Conservation (phyloP, 805 yeast genomes). For the Schwanniomyces occidentalis region DNA sequence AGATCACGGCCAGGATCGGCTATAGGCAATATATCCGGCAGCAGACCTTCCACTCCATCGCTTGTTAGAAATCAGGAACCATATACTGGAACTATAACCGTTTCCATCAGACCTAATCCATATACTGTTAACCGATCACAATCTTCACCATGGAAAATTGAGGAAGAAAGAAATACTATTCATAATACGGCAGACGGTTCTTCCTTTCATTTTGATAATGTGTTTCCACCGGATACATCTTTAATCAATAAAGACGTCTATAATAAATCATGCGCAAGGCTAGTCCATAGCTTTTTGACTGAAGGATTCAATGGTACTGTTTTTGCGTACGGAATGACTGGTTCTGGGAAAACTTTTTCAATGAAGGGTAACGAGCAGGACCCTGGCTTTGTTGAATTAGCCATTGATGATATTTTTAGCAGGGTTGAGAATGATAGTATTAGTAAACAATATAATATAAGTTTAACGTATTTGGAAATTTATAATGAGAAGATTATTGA, state of each 20-base stretch:
- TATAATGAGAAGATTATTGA: conserved; percentile 88
- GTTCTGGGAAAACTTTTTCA: conserved; percentile 86
- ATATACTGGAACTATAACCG: conserved; percentile 73
- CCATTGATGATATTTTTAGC: conserved; percentile 60
- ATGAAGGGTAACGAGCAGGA: conserved; percentile 71
- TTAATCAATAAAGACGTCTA: conserved; percentile 62
- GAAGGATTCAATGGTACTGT: conserved; percentile 86
- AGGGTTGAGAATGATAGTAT: conserved; percentile 31
- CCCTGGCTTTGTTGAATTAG: conserved; percentile 71
- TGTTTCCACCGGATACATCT: conserved; percentile 54
- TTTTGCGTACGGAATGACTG: conserved; percentile 94
- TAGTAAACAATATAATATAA: conserved; percentile 44
- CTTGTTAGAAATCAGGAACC: conserved; percentile 30
- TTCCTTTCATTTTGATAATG: conserved; percentile 71
- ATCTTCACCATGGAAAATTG: conserved; percentile 46
- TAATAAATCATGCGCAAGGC: conserved; percentile 49
- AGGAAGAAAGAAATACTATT: conserved; percentile 39
- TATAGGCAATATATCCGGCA: conserved; percentile 23
- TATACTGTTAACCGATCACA: conserved; percentile 33
- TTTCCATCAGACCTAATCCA: conserved; percentile 79
- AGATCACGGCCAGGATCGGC: conserved; percentile 39
- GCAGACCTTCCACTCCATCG: conserved; percentile 41
- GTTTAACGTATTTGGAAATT: conserved; percentile 77
- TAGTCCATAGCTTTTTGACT: conserved; percentile 52
- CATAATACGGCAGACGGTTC: conserved; percentile 57